These are phyloP conservation scores for Persicaria tinctoria DNA, from an alignment of 148 eudicot genomes.

Conservation along the genomic window DNA sequence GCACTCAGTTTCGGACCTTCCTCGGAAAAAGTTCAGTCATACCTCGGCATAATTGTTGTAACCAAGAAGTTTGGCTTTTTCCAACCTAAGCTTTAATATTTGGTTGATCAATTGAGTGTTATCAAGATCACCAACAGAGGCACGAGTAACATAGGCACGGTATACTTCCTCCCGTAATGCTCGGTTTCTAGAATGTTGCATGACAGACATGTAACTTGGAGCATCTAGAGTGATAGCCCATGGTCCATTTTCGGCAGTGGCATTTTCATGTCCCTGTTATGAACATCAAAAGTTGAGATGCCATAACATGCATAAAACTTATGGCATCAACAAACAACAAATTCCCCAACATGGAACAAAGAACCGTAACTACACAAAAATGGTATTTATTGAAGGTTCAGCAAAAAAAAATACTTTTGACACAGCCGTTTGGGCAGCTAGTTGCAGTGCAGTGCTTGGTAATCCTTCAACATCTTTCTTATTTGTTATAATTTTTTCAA, in stretches of 20 bases:
- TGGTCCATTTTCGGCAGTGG: conserved; percentile 89
- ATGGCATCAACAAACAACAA: background rate
- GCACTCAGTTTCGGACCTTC: background rate
- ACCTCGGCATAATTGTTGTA: conserved; percentile 95
- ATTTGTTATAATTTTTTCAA: conserved; percentile 74
- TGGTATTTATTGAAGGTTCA: background rate
- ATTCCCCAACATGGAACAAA: background rate
- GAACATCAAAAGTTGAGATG: background rate
- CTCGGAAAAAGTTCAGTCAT: conserved; percentile 5
- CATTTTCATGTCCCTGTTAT: conserved; percentile 87
- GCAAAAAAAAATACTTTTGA: conserved; percentile 48
- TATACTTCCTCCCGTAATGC: conserved; percentile 89
- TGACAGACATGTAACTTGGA: conserved; percentile 84
- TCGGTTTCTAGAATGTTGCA: conserved; percentile 88
- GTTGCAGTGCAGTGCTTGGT: conserved; percentile 82
- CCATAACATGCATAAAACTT: background rate
- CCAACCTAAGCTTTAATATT: conserved; percentile 79
- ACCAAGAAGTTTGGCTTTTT: conserved; percentile 91
- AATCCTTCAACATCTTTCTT: conserved; percentile 89
- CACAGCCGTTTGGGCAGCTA: conserved; percentile 94
- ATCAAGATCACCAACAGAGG: conserved; percentile 90
- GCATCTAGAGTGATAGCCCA: conserved; percentile 94
- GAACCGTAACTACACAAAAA: background rate
- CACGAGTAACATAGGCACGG: conserved; percentile 84
- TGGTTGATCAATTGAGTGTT: conserved; percentile 78